These are phyloP conservation scores for Acanthamoeba castellanii DNA, from an alignment of 208 protist genomes.

Conservation along the genomic window DNA sequence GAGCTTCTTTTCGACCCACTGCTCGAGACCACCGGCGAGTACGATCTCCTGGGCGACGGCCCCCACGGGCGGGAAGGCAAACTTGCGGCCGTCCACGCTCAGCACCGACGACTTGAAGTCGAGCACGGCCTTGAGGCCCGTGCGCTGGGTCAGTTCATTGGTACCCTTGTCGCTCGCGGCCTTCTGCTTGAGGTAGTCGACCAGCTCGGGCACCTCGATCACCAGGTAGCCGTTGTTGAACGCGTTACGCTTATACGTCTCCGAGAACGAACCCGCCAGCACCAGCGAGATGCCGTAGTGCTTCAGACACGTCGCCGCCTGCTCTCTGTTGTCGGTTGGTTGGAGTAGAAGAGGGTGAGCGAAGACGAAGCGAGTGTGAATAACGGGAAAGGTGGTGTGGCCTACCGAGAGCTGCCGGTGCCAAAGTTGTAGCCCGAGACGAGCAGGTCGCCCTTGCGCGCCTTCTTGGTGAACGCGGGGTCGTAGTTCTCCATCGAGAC, in stretches of 20 bases:
- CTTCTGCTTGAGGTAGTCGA: conserved; percentile 75
- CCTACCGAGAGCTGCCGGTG: conserved; percentile 88
- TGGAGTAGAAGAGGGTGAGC: not conserved
- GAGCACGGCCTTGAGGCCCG: conserved; percentile 30
- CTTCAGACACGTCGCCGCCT: conserved; percentile 50
- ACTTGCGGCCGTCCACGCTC: conserved; percentile 31
- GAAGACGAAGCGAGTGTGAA: not conserved
- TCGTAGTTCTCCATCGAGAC: conserved; percentile 64
- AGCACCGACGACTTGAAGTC: conserved; percentile 73
- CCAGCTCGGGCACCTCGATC: conserved; percentile 80
- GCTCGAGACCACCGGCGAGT: conserved; percentile 84
- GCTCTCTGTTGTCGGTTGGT: not conserved
- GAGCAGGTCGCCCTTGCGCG: conserved; percentile 80
- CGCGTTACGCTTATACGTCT: conserved; percentile 89
- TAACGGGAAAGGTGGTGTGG: not conserved
- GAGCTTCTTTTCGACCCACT: conserved; percentile 74
- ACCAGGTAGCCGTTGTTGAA: conserved; percentile 87
- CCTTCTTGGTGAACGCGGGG: conserved; percentile 46
- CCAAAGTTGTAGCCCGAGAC: conserved; percentile 90
- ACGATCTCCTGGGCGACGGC: conserved; percentile 84
- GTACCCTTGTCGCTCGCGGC: not conserved
- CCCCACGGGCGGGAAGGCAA: conserved; percentile 80
- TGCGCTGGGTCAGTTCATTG: conserved; percentile 19
- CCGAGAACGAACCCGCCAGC: conserved; percentile 85
- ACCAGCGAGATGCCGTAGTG: conserved; percentile 78